Evolutionary conservation across 805 yeast genomes (phyloP), one percentile per base, ranked within the genome.

Genomic region (Pichia paraexigua): DNA sequence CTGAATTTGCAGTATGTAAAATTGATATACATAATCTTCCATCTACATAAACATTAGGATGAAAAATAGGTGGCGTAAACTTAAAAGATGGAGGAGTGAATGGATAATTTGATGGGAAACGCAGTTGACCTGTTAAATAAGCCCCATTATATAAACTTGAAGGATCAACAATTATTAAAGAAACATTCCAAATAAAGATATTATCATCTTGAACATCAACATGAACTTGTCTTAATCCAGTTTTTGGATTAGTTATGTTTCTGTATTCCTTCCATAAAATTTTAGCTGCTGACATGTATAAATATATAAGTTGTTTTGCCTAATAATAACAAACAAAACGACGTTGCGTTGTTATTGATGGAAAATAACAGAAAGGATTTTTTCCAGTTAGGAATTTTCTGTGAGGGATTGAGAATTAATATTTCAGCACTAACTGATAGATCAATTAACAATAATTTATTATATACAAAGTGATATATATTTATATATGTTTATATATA

Each of bases 141-240:
- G 97, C 97, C 40, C 98, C 98, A 64, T 91, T 88, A 69, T 87
- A 94, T 57, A 85, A 83, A 20, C 96, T 87, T 56, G 90, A 96
- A 61, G 87, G 86, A 69, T 88, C 87, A 51, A 89, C 78, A 15
- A 92, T 95, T 88, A 92, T 87, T 52, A 92, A 85, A 24, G 96
- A 97, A 52, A 92, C 81, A 65, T 87, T 86, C 98, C 87, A 79
- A 46, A 77, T 64, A 55, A 78, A 79, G 54, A 79, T 77, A 66
- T 79, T 79, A 55, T 79, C 79, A 55, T 78, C 82, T 3, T 46
- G 48, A 43, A 79, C 67, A 58, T 69, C 71, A 27, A 68, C 70
- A 35, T 60, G 65, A 20, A 69, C 66, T 41, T 65, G 67, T 48
- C 63, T 66, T 10, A 69, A 55, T 9, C 73, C 91, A 66, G 86